phyloP scores from a whole-genome alignment of 2,329 filamentous ascomycete genomes.

The Neurospora sp. region DNA sequence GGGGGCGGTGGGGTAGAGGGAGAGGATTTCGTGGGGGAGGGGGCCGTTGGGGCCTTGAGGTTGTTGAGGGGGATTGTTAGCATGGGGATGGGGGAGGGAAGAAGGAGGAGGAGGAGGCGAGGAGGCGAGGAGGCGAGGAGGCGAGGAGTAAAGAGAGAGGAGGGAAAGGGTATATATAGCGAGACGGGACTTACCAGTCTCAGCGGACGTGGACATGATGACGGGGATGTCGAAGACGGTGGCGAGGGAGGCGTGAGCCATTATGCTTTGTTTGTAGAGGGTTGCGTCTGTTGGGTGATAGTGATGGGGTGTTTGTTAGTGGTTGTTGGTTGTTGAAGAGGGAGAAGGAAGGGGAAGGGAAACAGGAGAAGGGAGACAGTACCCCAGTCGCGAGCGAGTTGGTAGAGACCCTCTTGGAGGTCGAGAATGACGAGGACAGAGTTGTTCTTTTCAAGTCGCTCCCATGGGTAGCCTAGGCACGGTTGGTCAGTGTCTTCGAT shows the following conservation, averaged over 20 bases:
- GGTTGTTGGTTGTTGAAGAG: not conserved
- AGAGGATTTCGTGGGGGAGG: conserved; percentile 57
- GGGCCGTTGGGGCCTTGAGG: conserved; percentile 56
- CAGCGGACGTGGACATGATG: conserved; percentile 60
- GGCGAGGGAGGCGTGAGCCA: conserved; percentile 58
- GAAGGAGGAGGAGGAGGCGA: not conserved
- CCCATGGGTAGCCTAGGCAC: conserved; percentile 14
- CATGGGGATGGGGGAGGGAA: not conserved
- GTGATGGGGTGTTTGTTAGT: not conserved
- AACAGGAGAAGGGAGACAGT: not conserved
- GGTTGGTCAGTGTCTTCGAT: not conserved
- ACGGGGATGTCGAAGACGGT: conserved; percentile 59
- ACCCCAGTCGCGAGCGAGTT: conserved; percentile 52
- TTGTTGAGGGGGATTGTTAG: not conserved
- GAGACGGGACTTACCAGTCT: conserved; percentile 30
- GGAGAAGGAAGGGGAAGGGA: not conserved
- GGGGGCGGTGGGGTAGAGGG: conserved; percentile 55
- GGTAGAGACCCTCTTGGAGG: conserved; percentile 49
- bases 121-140: too few species aligned
- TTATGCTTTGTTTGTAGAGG: conserved; percentile 56
- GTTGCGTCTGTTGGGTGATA: conserved; percentile 33
- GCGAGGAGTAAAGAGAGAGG: too few species aligned
- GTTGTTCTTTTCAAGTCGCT: conserved; percentile 23
- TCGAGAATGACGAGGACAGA: conserved; percentile 47
- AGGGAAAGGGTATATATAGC: too few species aligned